Base-by-base conservation (phyloP, 2,329 filamentous ascomycete species). In the Calonectria pauciramosa region DNA sequence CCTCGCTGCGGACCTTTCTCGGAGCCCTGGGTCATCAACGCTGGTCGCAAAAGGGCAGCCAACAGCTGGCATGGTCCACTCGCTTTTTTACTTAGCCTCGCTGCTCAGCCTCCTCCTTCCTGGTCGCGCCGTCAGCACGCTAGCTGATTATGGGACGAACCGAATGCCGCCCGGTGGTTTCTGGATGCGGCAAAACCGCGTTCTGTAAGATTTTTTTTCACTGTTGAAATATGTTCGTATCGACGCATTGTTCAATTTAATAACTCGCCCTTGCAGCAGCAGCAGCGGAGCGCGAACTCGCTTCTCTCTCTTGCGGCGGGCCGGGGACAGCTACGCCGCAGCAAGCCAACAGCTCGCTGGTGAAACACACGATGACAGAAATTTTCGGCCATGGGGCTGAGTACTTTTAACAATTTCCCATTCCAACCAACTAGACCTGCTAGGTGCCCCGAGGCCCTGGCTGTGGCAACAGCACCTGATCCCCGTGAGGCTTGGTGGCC, bases 71-170 rank as follows among this genome's bases (percentile, higher is more conserved):
- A 41, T 41, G 56, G 14, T 30, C 56, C 56, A 63, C 56, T 28
- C 26, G 26, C 56, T n/a, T 44, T 18, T 44, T 44, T 9, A 44
- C 41, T 63, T 63, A 63, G 56, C 56, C 56, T 41, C 56, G 36
- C 2, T 63, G 56, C 56, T 63, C 56, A 26, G 56, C 56, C 56
- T 63, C 56, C 23, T 63, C 56, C 56, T 63, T 30, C 34, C 23
- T 34, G 34, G 34, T 4, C 44, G 44, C n/a, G 56, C 56, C 36
- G 56, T 63, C 36, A 63, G 56, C 56, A 63, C 34, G 18, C 56
- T 63, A 63, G 56, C 56, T 36, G 56, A 63, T 63, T 63, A 41
- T 28, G 34, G 34, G 56, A 63, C 56, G 56, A 63, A 63, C 56
- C 23, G 34, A 63, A 10, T 20, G 13, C 56, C 18, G 8, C 34